phyloP scores from a whole-genome alignment of 805 yeast species.

The Lipomyces kockii region DNA sequence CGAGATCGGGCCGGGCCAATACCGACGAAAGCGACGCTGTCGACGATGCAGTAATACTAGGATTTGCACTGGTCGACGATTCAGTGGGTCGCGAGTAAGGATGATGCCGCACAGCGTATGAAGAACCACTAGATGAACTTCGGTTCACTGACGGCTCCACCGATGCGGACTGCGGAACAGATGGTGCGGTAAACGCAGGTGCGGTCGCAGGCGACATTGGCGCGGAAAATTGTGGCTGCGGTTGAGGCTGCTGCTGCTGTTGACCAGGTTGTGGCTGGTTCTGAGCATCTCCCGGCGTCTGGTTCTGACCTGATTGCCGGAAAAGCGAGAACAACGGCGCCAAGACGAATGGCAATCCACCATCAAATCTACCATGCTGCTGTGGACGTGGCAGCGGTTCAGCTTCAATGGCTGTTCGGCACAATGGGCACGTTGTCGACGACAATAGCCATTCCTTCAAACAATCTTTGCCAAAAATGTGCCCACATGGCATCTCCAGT shows the following conservation, averaged over 20 bases:
- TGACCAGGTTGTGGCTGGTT: not conserved
- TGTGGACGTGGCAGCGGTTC: slow-evolving; percentile 22
- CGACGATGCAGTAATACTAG: slow-evolving; percentile 6
- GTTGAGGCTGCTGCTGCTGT: slow-evolving; percentile 7
- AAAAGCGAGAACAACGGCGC: slow-evolving; percentile 27
- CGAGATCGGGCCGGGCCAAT: slow-evolving; percentile 38
- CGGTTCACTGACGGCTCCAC: not conserved
- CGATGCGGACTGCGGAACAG: not conserved
- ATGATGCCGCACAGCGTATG: slow-evolving; percentile 28
- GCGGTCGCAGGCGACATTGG: slow-evolving; percentile 5
- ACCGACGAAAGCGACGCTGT: slow-evolving; percentile 13
- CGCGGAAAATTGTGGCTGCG: not conserved
- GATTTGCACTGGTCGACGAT: not conserved
- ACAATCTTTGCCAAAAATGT: slow-evolving; percentile 85
- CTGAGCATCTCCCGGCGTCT: not conserved
- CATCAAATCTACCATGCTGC: slow-evolving; percentile 5
- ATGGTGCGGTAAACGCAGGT: not conserved
- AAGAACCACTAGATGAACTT: not conserved
- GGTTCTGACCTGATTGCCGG: not conserved
- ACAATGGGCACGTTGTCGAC: slow-evolving; percentile 82
- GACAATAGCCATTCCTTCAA: slow-evolving; percentile 78
- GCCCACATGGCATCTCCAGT: slow-evolving; percentile 80
- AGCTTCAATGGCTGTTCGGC: slow-evolving; percentile 63
- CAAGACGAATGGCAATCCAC: slow-evolving; percentile 22
- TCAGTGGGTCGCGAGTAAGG: slow-evolving; percentile 30